These are phyloP conservation scores for Diaporthe nobilis DNA, from an alignment of 2,329 filamentous ascomycete species.

Conservation along the genomic window DNA sequence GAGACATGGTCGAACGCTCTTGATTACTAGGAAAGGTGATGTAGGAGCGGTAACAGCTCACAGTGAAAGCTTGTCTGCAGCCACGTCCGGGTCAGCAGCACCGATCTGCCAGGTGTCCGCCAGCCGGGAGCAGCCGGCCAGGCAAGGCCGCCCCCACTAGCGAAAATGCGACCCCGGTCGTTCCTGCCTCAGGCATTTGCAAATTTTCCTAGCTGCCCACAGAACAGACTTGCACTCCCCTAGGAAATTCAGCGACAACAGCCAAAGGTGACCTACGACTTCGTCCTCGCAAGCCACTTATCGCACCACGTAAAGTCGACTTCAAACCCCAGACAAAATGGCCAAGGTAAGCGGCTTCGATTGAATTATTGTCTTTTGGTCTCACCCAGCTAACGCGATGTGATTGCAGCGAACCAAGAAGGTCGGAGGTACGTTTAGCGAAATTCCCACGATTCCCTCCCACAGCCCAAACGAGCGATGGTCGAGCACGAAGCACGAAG, in stretches of 20 bases:
- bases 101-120: neutral
- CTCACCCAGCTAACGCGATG: neutral
- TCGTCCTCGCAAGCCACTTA: conserved; percentile 40
- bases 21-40: neutral
- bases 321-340: conserved; percentile 40
- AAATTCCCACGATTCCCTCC: conserved; percentile 18
- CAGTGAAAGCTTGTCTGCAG: neutral
- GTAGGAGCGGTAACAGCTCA: neutral
- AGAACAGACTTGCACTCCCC: conserved; percentile 36
- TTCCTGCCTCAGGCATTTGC: conserved; percentile 40
- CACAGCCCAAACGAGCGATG: conserved; percentile 37
- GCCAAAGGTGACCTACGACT: conserved; percentile 33
- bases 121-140: neutral
- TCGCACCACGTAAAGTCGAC: conserved; percentile 42
- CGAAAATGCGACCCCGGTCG: neutral
- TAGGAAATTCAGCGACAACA: conserved; percentile 38
- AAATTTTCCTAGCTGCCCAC: conserved; percentile 40
- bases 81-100: neutral
- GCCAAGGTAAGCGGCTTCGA: conserved; percentile 38
- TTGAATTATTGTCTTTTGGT: neutral
- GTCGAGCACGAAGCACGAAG: conserved; percentile 36
- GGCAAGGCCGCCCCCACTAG: neutral
- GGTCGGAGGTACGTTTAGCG: conserved; percentile 57
- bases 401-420: conserved; percentile 83
- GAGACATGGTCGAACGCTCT: neutral